Evolutionary conservation across 192 early-diverging fungal species (phyloP), one percentile per base, ranked within the genome.

Genomic region (Spinellus fusiger): DNA sequence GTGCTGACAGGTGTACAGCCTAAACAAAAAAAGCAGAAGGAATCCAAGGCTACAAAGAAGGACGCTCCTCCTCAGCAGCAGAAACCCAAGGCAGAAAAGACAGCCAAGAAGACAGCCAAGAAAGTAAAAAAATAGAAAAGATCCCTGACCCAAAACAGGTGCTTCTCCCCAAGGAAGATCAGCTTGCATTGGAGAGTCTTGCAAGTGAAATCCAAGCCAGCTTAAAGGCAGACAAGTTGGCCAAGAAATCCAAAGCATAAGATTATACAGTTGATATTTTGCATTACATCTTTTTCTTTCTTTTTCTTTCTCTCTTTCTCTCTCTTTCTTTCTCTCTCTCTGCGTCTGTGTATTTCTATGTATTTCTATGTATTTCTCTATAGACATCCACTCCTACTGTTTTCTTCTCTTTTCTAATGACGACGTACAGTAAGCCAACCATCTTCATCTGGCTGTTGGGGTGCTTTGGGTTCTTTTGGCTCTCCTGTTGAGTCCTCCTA

Each of bases 1-100:
- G 56, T 38, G 0, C 33, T 66, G 64, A 66, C 64, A 16, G 64
- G 59, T 61, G 49, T 48, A 37, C 59, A 50, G 31, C 20, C 32
- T 5, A 46, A 34, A 23, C 16, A 48, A 18, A 34, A 10, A 18
- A 49, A 16, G 23, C 12, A 33, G 12, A 35, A 61, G 32, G 37
- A n/a, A 16, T 10, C 38, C 25, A 33, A 33, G 32, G 32, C 18
- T 5, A 33, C 13, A 8, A 16, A 16, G 37, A 51, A 38, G 4
- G 26, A 6, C 5, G 20, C 9, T 29, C 16, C 13, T 22, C 13
- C 18, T 23, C 49, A 61, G 48, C 26, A 20, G 27, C 48, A 50
- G 15, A 50, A 61, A 18, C 3, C 3, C 13, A 44, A 44, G 29
- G 51, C 15, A 1, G 10, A 46, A 48, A 61, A 52, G 26, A 49